Evolutionary conservation across 2,329 filamentous ascomycete genomes (phyloP).

Genomic region (Botrytis tulipae): DNA sequence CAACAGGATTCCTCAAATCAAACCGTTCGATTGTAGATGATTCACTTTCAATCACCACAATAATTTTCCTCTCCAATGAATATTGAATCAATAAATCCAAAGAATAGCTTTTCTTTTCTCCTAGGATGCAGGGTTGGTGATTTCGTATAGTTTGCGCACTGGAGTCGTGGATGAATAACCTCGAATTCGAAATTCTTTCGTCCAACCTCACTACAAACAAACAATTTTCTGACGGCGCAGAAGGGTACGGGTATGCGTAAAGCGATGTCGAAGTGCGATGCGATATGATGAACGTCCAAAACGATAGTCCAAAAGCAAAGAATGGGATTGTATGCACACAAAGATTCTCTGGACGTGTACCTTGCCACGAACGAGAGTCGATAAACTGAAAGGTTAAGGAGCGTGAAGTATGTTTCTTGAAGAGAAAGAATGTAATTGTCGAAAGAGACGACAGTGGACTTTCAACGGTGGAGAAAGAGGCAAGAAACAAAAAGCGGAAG

Average conservation of each 20-base stretch:
- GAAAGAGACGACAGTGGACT: not conserved
- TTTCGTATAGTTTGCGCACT: not conserved
- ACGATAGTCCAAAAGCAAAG: not conserved
- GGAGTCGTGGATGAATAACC: not conserved
- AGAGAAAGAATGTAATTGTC: constrained; percentile 10
- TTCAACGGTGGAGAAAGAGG: not conserved
- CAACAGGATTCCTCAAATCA: not conserved
- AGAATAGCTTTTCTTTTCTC: not conserved
- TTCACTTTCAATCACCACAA: constrained; percentile 4
- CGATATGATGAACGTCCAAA: not conserved
- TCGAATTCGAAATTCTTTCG: not conserved
- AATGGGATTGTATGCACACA: constrained; percentile 10
- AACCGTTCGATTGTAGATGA: not conserved
- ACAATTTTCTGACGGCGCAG: not conserved
- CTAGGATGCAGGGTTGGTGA: not conserved
- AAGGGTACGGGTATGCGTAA: not conserved
- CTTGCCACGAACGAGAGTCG: constrained; percentile 8
- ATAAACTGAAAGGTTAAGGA: not conserved
- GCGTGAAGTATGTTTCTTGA: constrained; percentile 13
- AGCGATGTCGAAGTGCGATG: not conserved
- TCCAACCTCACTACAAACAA: not conserved
- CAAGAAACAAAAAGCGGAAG: constrained; percentile 6
- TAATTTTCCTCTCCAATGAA: not conserved
- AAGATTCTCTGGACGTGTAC: not conserved
- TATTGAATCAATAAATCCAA: not conserved